A percentile compares a stretch with the other conserved stretches of the same genome.
phyloP scores from a whole-genome alignment of 129 eudicot genomes.

The Artemisia argyi region DNA sequence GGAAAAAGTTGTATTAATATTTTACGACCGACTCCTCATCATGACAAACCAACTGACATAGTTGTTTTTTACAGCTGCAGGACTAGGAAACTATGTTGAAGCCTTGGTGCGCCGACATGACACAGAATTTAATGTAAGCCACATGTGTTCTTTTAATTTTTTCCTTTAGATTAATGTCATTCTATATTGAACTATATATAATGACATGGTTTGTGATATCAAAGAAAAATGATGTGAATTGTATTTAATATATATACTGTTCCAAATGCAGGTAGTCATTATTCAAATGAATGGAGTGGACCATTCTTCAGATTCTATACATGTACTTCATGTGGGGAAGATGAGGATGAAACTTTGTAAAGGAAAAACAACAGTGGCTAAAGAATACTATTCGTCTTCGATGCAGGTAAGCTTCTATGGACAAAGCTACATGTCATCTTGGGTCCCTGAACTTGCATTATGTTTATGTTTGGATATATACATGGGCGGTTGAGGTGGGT shows the following conservation, averaged over 20 bases:
- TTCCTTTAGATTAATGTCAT: background rate
- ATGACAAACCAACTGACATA: background rate
- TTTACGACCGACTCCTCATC: too few species aligned
- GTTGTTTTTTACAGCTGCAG: slow-evolving; percentile 66
- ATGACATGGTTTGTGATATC: background rate
- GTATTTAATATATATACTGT: slow-evolving; percentile 10
- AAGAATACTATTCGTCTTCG: slow-evolving; percentile 83
- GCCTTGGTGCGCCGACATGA: slow-evolving; percentile 94
- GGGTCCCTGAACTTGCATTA: background rate
- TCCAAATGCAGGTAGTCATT: slow-evolving; percentile 62
- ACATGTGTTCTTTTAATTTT: background rate
- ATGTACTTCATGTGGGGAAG: slow-evolving; percentile 87
- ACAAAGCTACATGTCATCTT: background rate
- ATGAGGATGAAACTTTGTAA: slow-evolving; percentile 96
- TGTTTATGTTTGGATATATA: background rate
- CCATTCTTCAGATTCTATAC: slow-evolving; percentile 74
- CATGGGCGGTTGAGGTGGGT: too few species aligned
- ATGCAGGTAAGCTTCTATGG: slow-evolving; percentile 71
- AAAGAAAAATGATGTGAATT: background rate
- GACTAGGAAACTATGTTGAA: slow-evolving; percentile 97
- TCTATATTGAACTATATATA: background rate
- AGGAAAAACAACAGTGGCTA: slow-evolving; percentile 83
- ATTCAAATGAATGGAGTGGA: slow-evolving; percentile 87
- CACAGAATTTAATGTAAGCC: slow-evolving; percentile 81
- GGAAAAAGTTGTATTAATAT: too few species aligned